Percentiles rank a stretch among this genome's conserved stretches.
Evolutionary conservation across 2,329 filamentous ascomycete genomes (phyloP).

Genomic region (Trichothecium sympodiale): DNA sequence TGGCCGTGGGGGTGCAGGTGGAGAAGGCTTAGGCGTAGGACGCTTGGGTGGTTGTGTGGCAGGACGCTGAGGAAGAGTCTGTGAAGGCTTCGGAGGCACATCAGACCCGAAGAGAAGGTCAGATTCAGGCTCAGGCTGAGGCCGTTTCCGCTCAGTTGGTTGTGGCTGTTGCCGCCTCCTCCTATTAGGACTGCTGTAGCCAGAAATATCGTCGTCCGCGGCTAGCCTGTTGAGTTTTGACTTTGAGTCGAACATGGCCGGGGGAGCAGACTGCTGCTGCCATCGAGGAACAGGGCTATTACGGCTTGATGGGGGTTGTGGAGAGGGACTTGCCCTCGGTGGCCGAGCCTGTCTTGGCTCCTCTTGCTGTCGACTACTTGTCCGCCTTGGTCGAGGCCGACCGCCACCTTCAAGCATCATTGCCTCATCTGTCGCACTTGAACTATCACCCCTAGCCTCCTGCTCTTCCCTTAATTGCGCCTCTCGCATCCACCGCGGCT

Average conservation of each 20-base stretch:
- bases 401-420: constrained; percentile 64
- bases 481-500: constrained; percentile 94
- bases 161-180: constrained; percentile 54
- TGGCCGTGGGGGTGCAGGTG: constrained; percentile 25
- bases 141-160: constrained; percentile 27
- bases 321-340: constrained; percentile 16
- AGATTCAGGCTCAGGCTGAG: constrained; percentile 28
- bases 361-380: constrained; percentile 3
- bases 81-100: constrained; percentile 19
- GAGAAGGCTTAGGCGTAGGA: constrained; percentile 23
- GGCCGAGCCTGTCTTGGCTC: constrained; percentile 17
- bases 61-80: constrained; percentile 24
- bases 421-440: constrained; percentile 57
- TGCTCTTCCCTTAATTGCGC: constrained; percentile 31
- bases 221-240: constrained; percentile 60
- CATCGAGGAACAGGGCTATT: constrained; percentile 43
- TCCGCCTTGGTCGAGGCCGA: constrained; percentile 33
- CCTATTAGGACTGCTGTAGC: constrained; percentile 78
- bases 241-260: constrained; percentile 21
- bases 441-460: constrained; percentile 2
- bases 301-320: constrained; percentile 34
- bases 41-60: constrained; percentile 21
- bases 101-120: constrained; percentile 52
- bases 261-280: constrained; percentile 39
- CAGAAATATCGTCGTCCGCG: constrained; percentile 72